phyloP scores from a whole-genome alignment of 306 rosid species.

The Citrullus colocynthis region DNA sequence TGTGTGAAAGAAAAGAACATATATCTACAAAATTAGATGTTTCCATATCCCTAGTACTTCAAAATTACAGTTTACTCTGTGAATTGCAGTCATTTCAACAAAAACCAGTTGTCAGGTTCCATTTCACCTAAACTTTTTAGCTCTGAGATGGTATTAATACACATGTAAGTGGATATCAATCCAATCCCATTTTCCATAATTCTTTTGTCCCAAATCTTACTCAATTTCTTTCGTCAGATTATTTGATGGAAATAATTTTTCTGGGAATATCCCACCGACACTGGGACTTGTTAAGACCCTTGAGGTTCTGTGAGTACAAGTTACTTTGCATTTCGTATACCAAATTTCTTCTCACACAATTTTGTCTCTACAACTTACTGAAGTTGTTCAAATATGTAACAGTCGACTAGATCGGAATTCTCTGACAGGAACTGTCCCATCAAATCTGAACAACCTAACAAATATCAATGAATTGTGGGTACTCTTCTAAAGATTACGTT shows the following conservation, averaged over 20 bases:
- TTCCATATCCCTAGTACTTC: neutral
- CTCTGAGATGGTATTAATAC: constrained; percentile 66
- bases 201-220: neutral
- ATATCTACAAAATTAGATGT: neutral
- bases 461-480: constrained; percentile 67
- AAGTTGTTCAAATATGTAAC: constrained; percentile 22
- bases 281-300: constrained; percentile 63
- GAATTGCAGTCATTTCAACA: constrained; percentile 82
- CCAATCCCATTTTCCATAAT: neutral
- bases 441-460: constrained; percentile 54
- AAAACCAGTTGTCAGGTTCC: constrained; percentile 74
- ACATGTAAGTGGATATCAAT: constrained; percentile 44
- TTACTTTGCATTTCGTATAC: constrained; percentile 6
- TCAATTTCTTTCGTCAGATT: constrained; percentile 29
- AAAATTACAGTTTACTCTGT: neutral
- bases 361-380: constrained; percentile 3
- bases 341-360: neutral
- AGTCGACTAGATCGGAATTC: constrained; percentile 91
- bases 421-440: constrained; percentile 52
- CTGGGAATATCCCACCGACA: constrained; percentile 56
- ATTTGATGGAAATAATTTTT: constrained; percentile 60
- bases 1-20: neutral
- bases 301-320: constrained; percentile 86
- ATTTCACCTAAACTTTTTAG: constrained; percentile 59
- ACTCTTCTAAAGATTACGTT: constrained; percentile 2